Evolutionary conservation across 1,284 basidiomycete genomes (phyloP).

Genomic region (Apiotrichum laibachii): DNA sequence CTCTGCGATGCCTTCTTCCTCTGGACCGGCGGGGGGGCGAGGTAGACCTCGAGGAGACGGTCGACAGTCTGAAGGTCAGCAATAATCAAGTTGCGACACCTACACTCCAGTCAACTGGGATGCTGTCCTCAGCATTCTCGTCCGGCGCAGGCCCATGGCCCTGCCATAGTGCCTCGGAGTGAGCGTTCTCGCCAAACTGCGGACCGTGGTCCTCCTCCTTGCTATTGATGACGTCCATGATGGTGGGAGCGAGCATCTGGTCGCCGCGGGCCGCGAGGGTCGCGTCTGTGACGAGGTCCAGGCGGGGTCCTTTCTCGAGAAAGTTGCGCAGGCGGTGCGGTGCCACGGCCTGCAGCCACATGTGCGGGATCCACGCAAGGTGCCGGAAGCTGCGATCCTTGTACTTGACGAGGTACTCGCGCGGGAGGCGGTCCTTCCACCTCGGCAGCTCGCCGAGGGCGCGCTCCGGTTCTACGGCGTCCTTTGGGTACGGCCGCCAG

Average conservation of each 20-base stretch:
- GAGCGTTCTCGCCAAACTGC: conserved; percentile 12
- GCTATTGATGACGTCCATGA: conserved; percentile 43
- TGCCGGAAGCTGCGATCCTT: conserved; percentile 69
- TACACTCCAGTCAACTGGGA: conserved; percentile 58
- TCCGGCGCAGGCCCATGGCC: conserved; percentile 50
- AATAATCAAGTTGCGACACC: conserved; percentile 11
- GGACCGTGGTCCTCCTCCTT: conserved; percentile 22
- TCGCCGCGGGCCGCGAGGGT: conserved; percentile 47
- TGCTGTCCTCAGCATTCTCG: conserved; percentile 64
- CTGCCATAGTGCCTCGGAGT: conserved; percentile 21
- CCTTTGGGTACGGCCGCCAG: conserved; percentile 74
- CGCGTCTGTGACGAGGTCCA: conserved; percentile 60
- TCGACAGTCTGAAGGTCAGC: conserved; percentile 61
- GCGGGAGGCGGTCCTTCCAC: conserved; percentile 63
- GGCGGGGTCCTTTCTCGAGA: conserved; percentile 64
- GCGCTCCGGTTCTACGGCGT: conserved; percentile 58
- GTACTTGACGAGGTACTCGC: conserved; percentile 92
- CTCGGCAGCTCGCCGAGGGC: conserved; percentile 55
- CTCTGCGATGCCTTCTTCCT: conserved; percentile 26
- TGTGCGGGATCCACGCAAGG: conserved; percentile 78
- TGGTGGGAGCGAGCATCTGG: conserved; percentile 46
- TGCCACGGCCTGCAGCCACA: conserved; percentile 72
- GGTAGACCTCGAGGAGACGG: conserved; percentile 69
- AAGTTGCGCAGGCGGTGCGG: conserved; percentile 70
- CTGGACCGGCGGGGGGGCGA: conserved; percentile 53